These are phyloP conservation scores for Hyaloraphidium curvatum DNA, from an alignment of 192 early-diverging fungal species.

Conservation along the genomic window DNA sequence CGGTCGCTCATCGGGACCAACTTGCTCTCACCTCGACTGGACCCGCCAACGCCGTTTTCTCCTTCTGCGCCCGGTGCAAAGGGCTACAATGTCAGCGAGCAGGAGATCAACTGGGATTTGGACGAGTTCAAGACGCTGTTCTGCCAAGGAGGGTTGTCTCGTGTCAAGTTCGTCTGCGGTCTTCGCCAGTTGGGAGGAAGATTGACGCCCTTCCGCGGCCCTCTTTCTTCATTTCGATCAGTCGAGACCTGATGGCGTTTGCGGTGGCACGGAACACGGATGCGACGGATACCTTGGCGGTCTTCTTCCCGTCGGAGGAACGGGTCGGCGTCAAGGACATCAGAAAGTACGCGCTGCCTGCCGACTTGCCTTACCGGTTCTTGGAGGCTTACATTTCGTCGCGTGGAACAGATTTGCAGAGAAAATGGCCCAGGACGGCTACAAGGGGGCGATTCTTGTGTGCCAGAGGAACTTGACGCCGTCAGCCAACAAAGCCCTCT, in stretches of 20 bases:
- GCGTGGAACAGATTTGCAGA: slow-evolving; percentile 25
- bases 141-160: no score
- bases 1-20: no score
- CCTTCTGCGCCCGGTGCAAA: no score
- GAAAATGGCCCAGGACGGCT: slow-evolving; percentile 65
- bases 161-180: no score
- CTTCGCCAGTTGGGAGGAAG: no score
- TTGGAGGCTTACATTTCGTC: slow-evolving; percentile 1
- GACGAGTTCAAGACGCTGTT: no score
- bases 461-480: slow-evolving; percentile 68
- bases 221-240: slow-evolving; percentile 10
- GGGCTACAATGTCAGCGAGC: no score
- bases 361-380: no score
- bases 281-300: slow-evolving; percentile 63
- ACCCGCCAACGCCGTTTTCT: no score
- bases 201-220: no score
- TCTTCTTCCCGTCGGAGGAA: slow-evolving; percentile 79
- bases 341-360: slow-evolving; percentile 48
- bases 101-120: no score
- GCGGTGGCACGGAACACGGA: slow-evolving; percentile 64
- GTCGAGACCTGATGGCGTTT: slow-evolving; percentile 60
- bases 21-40: no score
- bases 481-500: slow-evolving; percentile 62
- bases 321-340: slow-evolving; percentile 80
- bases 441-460: slow-evolving; percentile 71